Conservation (phyloP, 768 basidiomycete genomes). For the Boletus tylopilopsis region DNA sequence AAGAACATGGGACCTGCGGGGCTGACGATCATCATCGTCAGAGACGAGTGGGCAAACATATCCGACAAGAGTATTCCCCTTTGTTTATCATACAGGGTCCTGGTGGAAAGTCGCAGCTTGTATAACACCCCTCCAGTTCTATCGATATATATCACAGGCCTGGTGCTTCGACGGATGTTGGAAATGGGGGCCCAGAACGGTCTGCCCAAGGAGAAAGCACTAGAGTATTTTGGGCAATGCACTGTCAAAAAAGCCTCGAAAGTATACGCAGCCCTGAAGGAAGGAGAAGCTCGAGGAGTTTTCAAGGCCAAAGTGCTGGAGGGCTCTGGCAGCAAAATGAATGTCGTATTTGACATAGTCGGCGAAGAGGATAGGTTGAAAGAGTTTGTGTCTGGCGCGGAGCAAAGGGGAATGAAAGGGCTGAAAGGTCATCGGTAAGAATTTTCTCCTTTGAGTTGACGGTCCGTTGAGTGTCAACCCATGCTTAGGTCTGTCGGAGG, state of each 20-base stretch:
- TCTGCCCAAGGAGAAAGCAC: conserved; percentile 47
- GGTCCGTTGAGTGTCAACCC: not conserved
- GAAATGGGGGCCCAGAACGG: conserved; percentile 25
- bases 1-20: conserved; percentile 98
- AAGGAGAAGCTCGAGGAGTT: conserved; percentile 68
- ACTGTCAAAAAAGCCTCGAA: conserved; percentile 74
- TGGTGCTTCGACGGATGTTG: conserved; percentile 74
- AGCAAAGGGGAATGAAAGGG: conserved; percentile 74
- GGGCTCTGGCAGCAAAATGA: conserved; percentile 91
- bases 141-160: conserved; percentile 82
- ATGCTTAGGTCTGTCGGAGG: conserved; percentile 55
- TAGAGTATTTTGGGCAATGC: conserved; percentile 57
- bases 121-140: conserved; percentile 94
- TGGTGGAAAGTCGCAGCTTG: conserved; percentile 71
- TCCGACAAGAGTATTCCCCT: conserved; percentile 79
- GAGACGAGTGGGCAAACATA: conserved; percentile 75
- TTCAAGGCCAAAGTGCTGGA: conserved; percentile 68
- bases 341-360: conserved; percentile 78
- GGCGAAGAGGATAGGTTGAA: conserved; percentile 72
- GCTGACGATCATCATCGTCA: conserved; percentile 87
- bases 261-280: conserved; percentile 69
- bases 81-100: conserved; percentile 77
- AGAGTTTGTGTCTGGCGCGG: conserved; percentile 77
- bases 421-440: conserved; percentile 90
- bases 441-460: conserved; percentile 7